Percentiles rank a stretch among this genome's conserved stretches.
Conservation (phyloP, 2,329 filamentous ascomycete species). For the Alternaria triticimaculans region DNA sequence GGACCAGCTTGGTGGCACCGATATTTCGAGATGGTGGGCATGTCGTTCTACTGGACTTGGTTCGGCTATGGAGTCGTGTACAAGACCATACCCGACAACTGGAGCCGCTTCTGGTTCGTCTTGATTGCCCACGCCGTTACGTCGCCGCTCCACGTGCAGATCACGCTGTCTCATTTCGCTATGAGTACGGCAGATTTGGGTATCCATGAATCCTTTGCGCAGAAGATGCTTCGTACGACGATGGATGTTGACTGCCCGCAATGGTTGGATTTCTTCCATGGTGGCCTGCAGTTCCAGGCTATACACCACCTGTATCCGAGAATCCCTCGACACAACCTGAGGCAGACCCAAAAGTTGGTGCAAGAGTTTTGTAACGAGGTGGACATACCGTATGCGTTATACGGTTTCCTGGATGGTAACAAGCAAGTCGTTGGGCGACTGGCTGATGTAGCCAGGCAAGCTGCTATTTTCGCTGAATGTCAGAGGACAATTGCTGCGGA, state of each 20-base stretch:
- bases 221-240: slow-evolving; percentile 73
- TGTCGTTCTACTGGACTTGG: slow-evolving; percentile 70
- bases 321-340: slow-evolving; percentile 71
- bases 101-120: slow-evolving; percentile 66
- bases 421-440: slow-evolving; percentile 61
- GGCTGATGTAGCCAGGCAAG: slow-evolving; percentile 67
- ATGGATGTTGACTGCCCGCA: slow-evolving; percentile 76
- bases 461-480: slow-evolving; percentile 65
- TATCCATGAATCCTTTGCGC: slow-evolving; percentile 69
- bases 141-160: slow-evolving; percentile 73
- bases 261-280: slow-evolving; percentile 76
- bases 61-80: slow-evolving; percentile 72
- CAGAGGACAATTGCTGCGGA: slow-evolving; percentile 50
- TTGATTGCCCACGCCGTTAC: slow-evolving; percentile 70
- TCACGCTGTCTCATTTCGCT: slow-evolving; percentile 75
- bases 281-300: slow-evolving; percentile 75
- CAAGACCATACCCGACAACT: slow-evolving; percentile 64
- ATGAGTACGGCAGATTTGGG: slow-evolving; percentile 73
- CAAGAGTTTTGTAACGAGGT: slow-evolving; percentile 70
- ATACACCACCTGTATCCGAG: slow-evolving; percentile 74
- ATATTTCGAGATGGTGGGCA: slow-evolving; percentile 68
- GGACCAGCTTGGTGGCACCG: slow-evolving; percentile 72
- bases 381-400: slow-evolving; percentile 66
- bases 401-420: slow-evolving; percentile 69
- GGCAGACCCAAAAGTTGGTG: slow-evolving; percentile 65